These are phyloP conservation scores for Pseudisothecium myosuroides DNA, from an alignment of 225 moss, liverwort and hornwort species.

Conservation along the genomic window DNA sequence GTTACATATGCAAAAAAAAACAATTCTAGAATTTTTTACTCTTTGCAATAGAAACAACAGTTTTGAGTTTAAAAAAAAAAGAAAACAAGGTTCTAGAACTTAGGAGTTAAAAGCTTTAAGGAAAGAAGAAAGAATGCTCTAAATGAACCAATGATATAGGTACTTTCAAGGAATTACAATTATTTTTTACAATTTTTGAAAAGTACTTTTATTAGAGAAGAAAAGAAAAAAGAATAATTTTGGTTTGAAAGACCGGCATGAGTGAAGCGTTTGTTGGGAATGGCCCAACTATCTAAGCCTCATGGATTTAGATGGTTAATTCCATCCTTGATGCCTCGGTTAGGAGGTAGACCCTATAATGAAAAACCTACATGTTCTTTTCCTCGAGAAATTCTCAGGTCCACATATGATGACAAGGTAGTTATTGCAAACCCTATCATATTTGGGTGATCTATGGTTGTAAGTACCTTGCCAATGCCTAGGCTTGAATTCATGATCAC, in stretches of 20 bases:
- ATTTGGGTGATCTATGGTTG: neutral
- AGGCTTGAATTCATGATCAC: neutral
- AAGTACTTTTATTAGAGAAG: neutral
- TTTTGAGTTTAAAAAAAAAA: too few relatives aligned
- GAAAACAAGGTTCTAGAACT: too few relatives aligned
- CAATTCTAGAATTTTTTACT: too few relatives aligned
- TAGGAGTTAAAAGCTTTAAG: neutral
- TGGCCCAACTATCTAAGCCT: neutral
- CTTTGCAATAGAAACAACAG: too few relatives aligned
- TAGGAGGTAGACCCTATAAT: neutral
- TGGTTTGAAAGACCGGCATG: neutral
- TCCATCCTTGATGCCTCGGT: rapidly evolving
- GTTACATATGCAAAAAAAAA: too few relatives aligned
- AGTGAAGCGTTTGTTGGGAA: neutral
- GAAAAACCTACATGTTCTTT: neutral
- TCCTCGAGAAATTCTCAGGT: neutral
- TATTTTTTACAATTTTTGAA: neutral
- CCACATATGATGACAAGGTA: neutral
- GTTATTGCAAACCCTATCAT: neutral
- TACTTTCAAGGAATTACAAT: neutral
- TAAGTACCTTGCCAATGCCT: rapidly evolving
- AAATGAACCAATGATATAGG: too few relatives aligned
- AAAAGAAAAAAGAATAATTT: neutral
- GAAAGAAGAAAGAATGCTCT: neutral
- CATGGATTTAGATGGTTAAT: neutral